Evolutionary conservation across 2,329 filamentous ascomycete genomes (phyloP), one percentile per base, ranked within the genome.

Genomic region (Colletotrichum tabaci): DNA sequence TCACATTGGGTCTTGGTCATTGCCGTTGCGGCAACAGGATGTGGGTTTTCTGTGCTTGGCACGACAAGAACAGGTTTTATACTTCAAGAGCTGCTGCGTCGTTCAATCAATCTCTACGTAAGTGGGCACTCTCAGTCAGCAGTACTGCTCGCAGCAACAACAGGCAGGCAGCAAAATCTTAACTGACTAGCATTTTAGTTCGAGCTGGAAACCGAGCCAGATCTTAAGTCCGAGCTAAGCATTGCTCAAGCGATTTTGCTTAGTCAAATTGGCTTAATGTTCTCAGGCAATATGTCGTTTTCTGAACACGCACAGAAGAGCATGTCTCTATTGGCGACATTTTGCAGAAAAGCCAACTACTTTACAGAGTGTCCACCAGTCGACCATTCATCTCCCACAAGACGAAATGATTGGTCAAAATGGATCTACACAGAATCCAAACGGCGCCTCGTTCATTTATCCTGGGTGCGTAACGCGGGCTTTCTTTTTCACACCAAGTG

Each of bases 241-340:
- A 42, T 13, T 16, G 15, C 49, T 9, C 61, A 65, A 40, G 38
- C 50, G 18, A 49, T 53, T 1, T 40, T 65, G 21, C 50, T 65
- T 4, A 26, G 61, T 47, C 61, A 65, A 23, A 55, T 65, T 2
- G 61, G 61, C 2, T 57, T 65, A 18, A 65, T 65, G 38, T 65
- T 65, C 40, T 57, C 61, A 10, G 61, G 50, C 40, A 65, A 46
- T 21, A 65, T 65, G 61, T 65, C 23, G n/a, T 65, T 65, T 18
- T 12, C 40, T 6, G 61, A 65, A 12, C 61, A 65, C 40, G 61
- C 61, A 7, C 50, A 65, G 26, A 65, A 38, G 6, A 65, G 30
- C n/a, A 65, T 65, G 61, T 65, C 61, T 44, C n/a, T 65, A 8
- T 26, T 65, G 4, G 38, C 61, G 15, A 65, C 61, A 9, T 21